Percentiles rank a stretch among this genome's conserved stretches.
Evolutionary conservation across 1,139 yeast genomes (phyloP).

Genomic region (Arxiozyma bovina): DNA sequence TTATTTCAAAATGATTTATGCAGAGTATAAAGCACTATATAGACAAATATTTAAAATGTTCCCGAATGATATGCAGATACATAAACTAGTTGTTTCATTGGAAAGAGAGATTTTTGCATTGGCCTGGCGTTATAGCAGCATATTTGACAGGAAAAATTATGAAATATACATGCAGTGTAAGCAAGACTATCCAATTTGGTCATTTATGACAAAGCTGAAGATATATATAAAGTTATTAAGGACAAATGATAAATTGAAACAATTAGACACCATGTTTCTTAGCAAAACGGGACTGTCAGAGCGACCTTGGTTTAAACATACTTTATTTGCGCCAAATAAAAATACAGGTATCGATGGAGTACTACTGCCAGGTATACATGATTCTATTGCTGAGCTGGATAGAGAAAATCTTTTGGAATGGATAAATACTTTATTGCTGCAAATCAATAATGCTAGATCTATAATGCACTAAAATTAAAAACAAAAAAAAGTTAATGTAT

Average conservation of each 20-base stretch:
- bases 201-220: slow-evolving; percentile 45
- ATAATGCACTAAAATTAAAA: slow-evolving; percentile 8
- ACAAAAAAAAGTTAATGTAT: background rate
- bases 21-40: slow-evolving; percentile 10
- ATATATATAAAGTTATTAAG: slow-evolving; percentile 50
- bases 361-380: slow-evolving; percentile 36
- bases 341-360: slow-evolving; percentile 28
- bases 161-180: slow-evolving; percentile 40
- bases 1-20: slow-evolving; percentile 31
- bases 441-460: slow-evolving; percentile 17
- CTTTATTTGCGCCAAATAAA: slow-evolving; percentile 36
- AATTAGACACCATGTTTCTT: slow-evolving; percentile 40
- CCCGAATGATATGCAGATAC: slow-evolving; percentile 16
- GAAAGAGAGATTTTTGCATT: background rate
- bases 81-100: slow-evolving; percentile 8
- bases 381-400: slow-evolving; percentile 31
- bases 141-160: slow-evolving; percentile 19
- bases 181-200: slow-evolving; percentile 67
- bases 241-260: slow-evolving; percentile 45
- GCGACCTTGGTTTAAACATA: slow-evolving; percentile 39
- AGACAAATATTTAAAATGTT: slow-evolving; percentile 10
- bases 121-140: slow-evolving; percentile 10
- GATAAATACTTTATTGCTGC: slow-evolving; percentile 21
- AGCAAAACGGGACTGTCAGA: slow-evolving; percentile 27
- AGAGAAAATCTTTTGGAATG: slow-evolving; percentile 26